These are phyloP conservation scores for Euphorbia tirucalli DNA, from an alignment of 345 rosid genomes.

Conservation along the genomic window DNA sequence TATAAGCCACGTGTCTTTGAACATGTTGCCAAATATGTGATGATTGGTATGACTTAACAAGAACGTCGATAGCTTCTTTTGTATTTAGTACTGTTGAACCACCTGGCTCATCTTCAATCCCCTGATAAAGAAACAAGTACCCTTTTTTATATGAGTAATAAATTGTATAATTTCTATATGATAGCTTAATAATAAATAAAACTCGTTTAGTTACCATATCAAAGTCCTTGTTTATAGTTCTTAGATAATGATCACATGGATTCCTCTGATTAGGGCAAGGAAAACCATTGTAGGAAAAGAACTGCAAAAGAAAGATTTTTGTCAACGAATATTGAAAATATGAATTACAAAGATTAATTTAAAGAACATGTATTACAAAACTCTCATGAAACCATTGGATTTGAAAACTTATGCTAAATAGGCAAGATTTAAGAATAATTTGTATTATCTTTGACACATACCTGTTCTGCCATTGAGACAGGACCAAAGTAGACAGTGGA, in stretches of 20 bases:
- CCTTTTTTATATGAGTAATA: no score
- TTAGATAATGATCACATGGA: conserved; percentile 15
- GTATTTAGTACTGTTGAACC: neutral
- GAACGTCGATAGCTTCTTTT: neutral
- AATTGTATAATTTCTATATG: no score
- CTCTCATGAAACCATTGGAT: conserved; percentile 46
- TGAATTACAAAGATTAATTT: no score
- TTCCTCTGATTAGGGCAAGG: conserved; percentile 8
- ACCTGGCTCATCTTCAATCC: neutral
- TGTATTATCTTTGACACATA: no score
- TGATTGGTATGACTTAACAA: conserved; percentile 15
- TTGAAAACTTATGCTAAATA: no score
- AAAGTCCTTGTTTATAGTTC: conserved; percentile 15
- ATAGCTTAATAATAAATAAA: no score
- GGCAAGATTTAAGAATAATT: no score
- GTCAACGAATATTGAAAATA: no score
- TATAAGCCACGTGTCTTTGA: neutral
- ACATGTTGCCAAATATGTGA: conserved; percentile 9
- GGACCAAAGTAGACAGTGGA: conserved; percentile 10
- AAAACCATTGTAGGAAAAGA: conserved; percentile 13
- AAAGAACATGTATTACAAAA: neutral
- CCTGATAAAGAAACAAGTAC: neutral
- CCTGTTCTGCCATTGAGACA: neutral
- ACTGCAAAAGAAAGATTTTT: neutral
- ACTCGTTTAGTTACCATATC: conserved; percentile 1